Percentiles rank a stretch among this genome's conserved stretches.
Conservation (phyloP, 192 early-diverging fungal genomes). For the Paraglomus brasilianum region DNA sequence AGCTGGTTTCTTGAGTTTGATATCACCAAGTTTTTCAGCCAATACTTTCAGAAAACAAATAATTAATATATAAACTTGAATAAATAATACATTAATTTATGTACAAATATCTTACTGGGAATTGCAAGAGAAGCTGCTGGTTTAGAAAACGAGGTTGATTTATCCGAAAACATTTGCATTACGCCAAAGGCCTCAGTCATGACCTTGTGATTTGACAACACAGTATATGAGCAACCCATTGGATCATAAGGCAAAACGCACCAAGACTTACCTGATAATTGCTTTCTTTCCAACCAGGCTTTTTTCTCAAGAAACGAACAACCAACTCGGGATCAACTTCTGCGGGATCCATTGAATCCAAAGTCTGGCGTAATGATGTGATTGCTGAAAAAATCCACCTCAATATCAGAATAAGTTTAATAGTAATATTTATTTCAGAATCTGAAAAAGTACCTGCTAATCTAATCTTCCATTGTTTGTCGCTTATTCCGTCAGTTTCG, state of each 20-base stretch:
- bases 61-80: constrained; percentile 9
- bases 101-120: constrained; percentile 42
- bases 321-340: constrained; percentile 79
- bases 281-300: constrained; percentile 96
- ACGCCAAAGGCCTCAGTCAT: constrained; percentile 71
- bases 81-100: neutral
- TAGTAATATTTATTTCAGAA: constrained; percentile 5
- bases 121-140: constrained; percentile 71
- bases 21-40: constrained; percentile 92
- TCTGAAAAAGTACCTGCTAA: constrained; percentile 76
- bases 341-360: constrained; percentile 52
- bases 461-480: constrained; percentile 85
- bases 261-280: constrained; percentile 77
- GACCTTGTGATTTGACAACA: too few species aligned
- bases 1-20: constrained; percentile 87
- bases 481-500: constrained; percentile 60
- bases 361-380: constrained; percentile 68
- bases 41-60: constrained; percentile 46
- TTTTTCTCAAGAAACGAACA: constrained; percentile 72
- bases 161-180: constrained; percentile 68
- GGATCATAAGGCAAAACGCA: too few species aligned
- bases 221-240: too few species aligned
- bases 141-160: constrained; percentile 63
- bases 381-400: constrained; percentile 44
- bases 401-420: constrained; percentile 25